Base-by-base conservation (phyloP, 2,329 filamentous ascomycete species). In the Colletotrichum tofieldiae region DNA sequence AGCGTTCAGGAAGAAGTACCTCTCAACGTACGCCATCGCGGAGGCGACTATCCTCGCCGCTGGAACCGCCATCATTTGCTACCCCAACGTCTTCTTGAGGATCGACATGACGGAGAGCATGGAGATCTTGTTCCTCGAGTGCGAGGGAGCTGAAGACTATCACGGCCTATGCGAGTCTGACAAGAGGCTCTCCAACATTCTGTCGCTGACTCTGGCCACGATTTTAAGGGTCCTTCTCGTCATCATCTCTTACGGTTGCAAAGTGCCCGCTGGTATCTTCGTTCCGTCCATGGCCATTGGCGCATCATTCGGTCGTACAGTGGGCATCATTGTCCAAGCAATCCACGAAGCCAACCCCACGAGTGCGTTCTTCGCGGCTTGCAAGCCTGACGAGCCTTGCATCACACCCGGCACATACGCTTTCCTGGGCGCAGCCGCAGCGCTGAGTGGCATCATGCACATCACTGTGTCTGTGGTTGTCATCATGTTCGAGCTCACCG, bases 81-180 rank as follows among this genome's bases (percentile, higher is more conserved):
- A 97, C 78, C 96, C 96, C 0, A 99, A 99, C 77, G 95, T 93
- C 81, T 98, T 99, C 75, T 81, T 99, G 68, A 89, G 94, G 67
- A 98, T 98, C 77, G 97, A 99, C 82, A 98, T 99, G 96, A 98
- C 96, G 0, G 96, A 98, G 84, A 98, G 95, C 85, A 98, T 99
- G 96, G 95, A 98, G 81, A 97, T 98, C 74, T 85, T 99, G 14
- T 99, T 99, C 81, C 88, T 93, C 18, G 96, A 99, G 80, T 99
- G 96, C 77, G 94, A 97, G 79, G 94, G 93, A 6, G 92, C 88
- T 26, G 93, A 97, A 80, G 94, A 96, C 79, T 98, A 98, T 76
- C 91, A 97, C 74, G 93, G 93, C 7, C 89, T 99, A 20, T 99
- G 96, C 87, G 93, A 98, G 81, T 80, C 87, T 5, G 86, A 93